Evolutionary conservation across 257 asterid genomes (phyloP).

Genomic region (Osmanthus fragrans): DNA sequence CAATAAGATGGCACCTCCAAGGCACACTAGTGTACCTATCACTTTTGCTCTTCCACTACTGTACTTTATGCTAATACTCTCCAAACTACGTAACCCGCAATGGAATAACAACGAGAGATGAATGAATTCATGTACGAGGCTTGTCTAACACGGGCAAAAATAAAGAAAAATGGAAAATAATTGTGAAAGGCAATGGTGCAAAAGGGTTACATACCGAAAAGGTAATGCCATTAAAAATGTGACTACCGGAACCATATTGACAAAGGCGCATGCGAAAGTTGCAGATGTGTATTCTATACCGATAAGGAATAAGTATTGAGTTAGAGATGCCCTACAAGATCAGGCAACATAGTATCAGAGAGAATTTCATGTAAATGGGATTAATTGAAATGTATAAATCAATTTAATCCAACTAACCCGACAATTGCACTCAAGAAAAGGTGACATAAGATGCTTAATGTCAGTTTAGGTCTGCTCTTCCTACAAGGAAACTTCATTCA

Average conservation of each 20-base stretch:
- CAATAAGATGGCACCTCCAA: slow-evolving; percentile 59
- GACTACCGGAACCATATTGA: slow-evolving; percentile 62
- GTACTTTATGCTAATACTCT: slow-evolving; percentile 43
- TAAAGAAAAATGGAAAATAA: no score
- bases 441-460: slow-evolving; percentile 41
- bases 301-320: slow-evolving; percentile 74
- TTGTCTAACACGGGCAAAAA: no score
- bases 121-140: background rate
- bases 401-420: slow-evolving; percentile 45
- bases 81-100: slow-evolving; percentile 42
- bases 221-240: slow-evolving; percentile 75
- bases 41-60: slow-evolving; percentile 62
- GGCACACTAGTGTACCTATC: slow-evolving; percentile 57
- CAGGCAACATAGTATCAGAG: background rate
- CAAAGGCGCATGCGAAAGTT: slow-evolving; percentile 70
- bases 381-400: background rate
- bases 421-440: slow-evolving; percentile 69
- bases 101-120: background rate
- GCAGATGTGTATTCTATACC: slow-evolving; percentile 78
- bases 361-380: background rate
- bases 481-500: slow-evolving; percentile 41
- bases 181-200: no score
- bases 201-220: slow-evolving; percentile 40
- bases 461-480: slow-evolving; percentile 69
- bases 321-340: slow-evolving; percentile 57